phyloP scores from a whole-genome alignment of 1,284 basidiomycete species.

The Wallemia mellicola region DNA sequence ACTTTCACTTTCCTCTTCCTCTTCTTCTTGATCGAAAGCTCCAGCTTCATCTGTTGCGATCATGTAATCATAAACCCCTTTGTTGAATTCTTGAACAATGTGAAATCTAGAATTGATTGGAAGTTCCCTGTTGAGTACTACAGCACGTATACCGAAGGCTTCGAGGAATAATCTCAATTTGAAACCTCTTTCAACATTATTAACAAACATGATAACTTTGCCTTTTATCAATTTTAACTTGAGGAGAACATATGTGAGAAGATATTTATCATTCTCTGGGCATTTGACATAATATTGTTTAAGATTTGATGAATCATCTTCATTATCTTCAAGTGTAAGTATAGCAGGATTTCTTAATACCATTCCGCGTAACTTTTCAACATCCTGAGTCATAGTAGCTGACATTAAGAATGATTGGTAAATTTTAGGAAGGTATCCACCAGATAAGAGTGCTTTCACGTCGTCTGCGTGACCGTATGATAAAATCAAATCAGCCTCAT shows the following conservation, averaged over 20 bases:
- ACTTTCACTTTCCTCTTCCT: slow-evolving; percentile 18
- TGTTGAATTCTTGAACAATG: slow-evolving; percentile 94
- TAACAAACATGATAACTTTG: slow-evolving; percentile 91
- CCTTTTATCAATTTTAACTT: slow-evolving; percentile 83
- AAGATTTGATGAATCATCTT: slow-evolving; percentile 46
- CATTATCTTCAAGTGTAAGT: slow-evolving; percentile 51
- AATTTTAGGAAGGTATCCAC: slow-evolving; percentile 46
- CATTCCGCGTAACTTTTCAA: slow-evolving; percentile 65
- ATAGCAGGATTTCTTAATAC: slow-evolving; percentile 58
- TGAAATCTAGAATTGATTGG: slow-evolving; percentile 92
- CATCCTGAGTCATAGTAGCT: slow-evolving; percentile 89
- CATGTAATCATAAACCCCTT: slow-evolving; percentile 93
- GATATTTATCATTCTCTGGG: slow-evolving; percentile 81
- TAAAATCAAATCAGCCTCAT: slow-evolving; percentile 90
- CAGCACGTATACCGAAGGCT: slow-evolving; percentile 86
- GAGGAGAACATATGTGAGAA: slow-evolving; percentile 74
- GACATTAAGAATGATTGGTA: slow-evolving; percentile 92
- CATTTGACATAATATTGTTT: slow-evolving; percentile 59
- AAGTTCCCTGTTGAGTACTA: slow-evolving; percentile 84
- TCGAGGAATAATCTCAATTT: slow-evolving; percentile 88
- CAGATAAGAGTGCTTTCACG: slow-evolving; percentile 50
- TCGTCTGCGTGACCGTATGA: slow-evolving; percentile 93
- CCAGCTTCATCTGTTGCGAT: slow-evolving; percentile 83
- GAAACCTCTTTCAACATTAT: slow-evolving; percentile 81
- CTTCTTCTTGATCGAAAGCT: slow-evolving; percentile 22